Percentiles rank a stretch among this genome's conserved stretches.
Conservation (phyloP, 23 red algal species). For the Rhodosorus marinus region DNA sequence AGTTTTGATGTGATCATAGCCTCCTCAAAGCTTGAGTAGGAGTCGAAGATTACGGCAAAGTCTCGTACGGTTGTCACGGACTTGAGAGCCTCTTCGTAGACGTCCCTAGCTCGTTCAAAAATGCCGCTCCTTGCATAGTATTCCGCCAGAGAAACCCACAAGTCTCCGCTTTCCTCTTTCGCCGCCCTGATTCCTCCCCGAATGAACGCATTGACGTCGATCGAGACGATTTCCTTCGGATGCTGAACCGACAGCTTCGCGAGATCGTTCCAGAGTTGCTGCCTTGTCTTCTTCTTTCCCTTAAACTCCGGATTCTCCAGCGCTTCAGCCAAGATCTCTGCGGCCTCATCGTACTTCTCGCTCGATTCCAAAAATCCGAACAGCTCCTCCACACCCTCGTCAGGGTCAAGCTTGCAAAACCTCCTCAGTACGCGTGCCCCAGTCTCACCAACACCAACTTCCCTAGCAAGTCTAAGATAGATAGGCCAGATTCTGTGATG, state of each 20-base stretch:
- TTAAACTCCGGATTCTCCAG: slow-evolving; percentile 10
- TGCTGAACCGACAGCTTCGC: slow-evolving; percentile 23
- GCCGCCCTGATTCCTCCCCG: slow-evolving; percentile 11
- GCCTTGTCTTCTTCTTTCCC: slow-evolving; percentile 12
- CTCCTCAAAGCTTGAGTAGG: slow-evolving; percentile 52
- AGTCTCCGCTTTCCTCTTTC: slow-evolving; percentile 8
- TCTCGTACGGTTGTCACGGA: slow-evolving; percentile 30
- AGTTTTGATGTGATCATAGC: slow-evolving; percentile 14
- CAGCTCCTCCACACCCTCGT: slow-evolving; percentile 11
- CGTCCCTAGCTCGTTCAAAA: slow-evolving; percentile 29
- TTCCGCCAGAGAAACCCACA: slow-evolving; percentile 40
- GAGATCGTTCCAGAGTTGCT: slow-evolving; percentile 24
- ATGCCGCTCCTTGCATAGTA: slow-evolving; percentile 25
- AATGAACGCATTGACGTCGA: slow-evolving; percentile 21
- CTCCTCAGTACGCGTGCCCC: slow-evolving; percentile 19
- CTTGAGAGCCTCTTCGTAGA: slow-evolving; percentile 50
- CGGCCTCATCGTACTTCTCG: slow-evolving; percentile 28
- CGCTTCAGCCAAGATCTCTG: slow-evolving; percentile 9
- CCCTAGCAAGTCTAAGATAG: slow-evolving; percentile 4
- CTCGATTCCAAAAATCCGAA: slow-evolving; percentile 21
- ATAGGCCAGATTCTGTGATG: slow-evolving; percentile 36
- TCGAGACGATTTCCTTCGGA: slow-evolving; percentile 1
- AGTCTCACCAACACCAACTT: slow-evolving; percentile 10
- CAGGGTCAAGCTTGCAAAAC: slow-evolving; percentile 16
- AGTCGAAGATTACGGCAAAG: slow-evolving; percentile 74